A percentile compares a stretch with the other conserved stretches of the same genome.
phyloP scores from a whole-genome alignment of 2,329 filamentous ascomycete species.

The Microcyclospora tardicrescens region DNA sequence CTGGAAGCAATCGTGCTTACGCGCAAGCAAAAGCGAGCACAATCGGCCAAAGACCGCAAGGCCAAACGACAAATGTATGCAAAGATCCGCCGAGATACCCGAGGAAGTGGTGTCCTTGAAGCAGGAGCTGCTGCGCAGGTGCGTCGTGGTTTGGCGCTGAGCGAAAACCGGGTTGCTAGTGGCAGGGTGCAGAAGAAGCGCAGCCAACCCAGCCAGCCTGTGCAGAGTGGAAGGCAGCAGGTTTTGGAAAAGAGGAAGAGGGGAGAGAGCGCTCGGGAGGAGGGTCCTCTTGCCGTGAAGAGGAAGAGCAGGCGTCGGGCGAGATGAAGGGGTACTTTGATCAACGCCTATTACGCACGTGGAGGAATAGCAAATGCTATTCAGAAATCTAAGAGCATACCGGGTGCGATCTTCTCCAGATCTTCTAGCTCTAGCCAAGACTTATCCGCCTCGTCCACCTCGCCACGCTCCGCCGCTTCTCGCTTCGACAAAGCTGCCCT shows the following conservation, averaged over 20 bases:
- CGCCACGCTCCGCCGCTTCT: conserved; percentile 25
- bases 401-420: conserved; percentile 73
- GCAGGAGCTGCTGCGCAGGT: conserved; percentile 11
- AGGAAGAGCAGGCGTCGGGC: conserved; percentile 3
- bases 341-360: neutral
- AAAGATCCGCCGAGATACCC: conserved; percentile 4
- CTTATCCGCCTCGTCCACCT: conserved; percentile 16
- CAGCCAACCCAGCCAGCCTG: conserved; percentile 1
- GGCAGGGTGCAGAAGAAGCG: conserved; percentile 7
- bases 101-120: conserved; percentile 9
- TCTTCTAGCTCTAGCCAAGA: conserved; percentile 61
- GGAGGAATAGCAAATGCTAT: too few relatives aligned
- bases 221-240: conserved; percentile 8
- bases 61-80: conserved; percentile 3
- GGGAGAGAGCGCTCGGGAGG: neutral
- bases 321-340: neutral
- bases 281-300: conserved; percentile 1
- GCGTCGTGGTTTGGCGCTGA: conserved; percentile 6
- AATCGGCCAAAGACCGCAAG: conserved; percentile 1
- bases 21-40: conserved; percentile 2
- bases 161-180: conserved; percentile 4
- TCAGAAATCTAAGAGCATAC: conserved; percentile 74
- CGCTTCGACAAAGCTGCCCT: conserved; percentile 57
- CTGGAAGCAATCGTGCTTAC: conserved; percentile 1
- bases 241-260: conserved; percentile 9